phyloP scores from a whole-genome alignment of 768 basidiomycete species.

The Boletus speciosus region DNA sequence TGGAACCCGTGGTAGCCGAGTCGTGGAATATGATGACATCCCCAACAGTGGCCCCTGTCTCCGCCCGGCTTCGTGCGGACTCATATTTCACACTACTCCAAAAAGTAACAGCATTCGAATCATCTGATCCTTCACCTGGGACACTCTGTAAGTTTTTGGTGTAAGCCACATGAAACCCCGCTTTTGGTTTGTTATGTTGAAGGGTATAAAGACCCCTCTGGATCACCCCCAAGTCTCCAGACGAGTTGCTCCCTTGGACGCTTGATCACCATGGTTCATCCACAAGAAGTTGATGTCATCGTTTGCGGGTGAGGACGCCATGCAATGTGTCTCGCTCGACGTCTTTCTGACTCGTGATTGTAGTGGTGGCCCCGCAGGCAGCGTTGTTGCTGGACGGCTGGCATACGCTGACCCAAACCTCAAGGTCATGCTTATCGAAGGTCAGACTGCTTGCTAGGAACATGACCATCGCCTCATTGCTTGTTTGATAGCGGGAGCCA shows the following conservation, averaged over 20 bases:
- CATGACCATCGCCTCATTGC: background rate
- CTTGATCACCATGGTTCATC: slow-evolving; percentile 41
- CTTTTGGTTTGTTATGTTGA: slow-evolving; percentile 1
- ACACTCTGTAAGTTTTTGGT: background rate
- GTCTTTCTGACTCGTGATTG: slow-evolving; percentile 6
- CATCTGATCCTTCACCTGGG: slow-evolving; percentile 14
- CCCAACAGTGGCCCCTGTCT: background rate
- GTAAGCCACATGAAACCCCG: background rate
- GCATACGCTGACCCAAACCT: slow-evolving; percentile 69
- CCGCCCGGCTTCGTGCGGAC: background rate
- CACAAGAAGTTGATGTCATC: slow-evolving; percentile 71
- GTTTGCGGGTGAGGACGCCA: slow-evolving; percentile 47
- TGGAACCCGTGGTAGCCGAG: background rate
- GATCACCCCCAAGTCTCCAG: background rate
- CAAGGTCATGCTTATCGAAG: slow-evolving; percentile 76
- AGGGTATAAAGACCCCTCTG: slow-evolving; percentile 13
- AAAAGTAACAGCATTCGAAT: slow-evolving; percentile 2
- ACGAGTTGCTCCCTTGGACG: background rate
- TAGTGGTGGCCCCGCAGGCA: slow-evolving; percentile 62
- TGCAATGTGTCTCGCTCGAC: background rate
- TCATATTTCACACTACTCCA: background rate
- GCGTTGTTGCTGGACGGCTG: slow-evolving; percentile 65
- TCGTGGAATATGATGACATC: background rate
- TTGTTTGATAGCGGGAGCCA: slow-evolving; percentile 50
- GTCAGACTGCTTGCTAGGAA: slow-evolving; percentile 26